Evolutionary conservation across 495 filamentous ascomycete genomes (phyloP), one percentile per base, ranked within the genome.

Genomic region (Cryomyces minteri): DNA sequence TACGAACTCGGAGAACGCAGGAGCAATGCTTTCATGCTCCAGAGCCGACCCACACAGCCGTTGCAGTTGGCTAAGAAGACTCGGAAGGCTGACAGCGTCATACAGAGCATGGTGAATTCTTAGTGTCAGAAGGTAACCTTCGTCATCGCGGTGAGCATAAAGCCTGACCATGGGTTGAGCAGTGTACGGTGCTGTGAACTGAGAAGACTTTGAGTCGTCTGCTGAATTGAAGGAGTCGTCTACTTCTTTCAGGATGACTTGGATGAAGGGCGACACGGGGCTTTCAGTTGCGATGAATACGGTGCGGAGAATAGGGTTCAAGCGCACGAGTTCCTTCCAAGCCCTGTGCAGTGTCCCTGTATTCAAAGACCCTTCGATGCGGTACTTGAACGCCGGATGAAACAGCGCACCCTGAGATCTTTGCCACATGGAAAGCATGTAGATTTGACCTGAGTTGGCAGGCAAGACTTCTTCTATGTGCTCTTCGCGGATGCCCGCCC

Each of bases 381-480:
- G 18, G 58, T 78, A 84, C 4, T 55, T 55, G 54, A 84, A 87
- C 1, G 64, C 67, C 0, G 79, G 70, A 51, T 78, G 77, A 54
- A 85, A 80, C 1, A 77, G 55, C 8, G 58, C 60, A 0, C 77
- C 74, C 0, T 54, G 46, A 0, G 79, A 76, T 43, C 77, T 77
- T 47, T 74, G 63, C 82, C 82, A 86, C 18, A 62, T 66, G 4
- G 66, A 72, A 8, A 88, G 65, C 69, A 83, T 80, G 51, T 80
- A 80, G 4, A 75, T 59, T 54, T 88, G 82, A 47, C 82, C 82
- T 1, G 79, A 59, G 6, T 79, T 71, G n/a, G 73, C 79, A 0
- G 79, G 81, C 0, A 78, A 53, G 4, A 79, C 48, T 4, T 53
- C 55, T 45, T 84, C 76, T 31, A 80, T 56, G 4, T 65, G 51